Evolutionary conservation across 2,329 filamentous ascomycete species (phyloP), one percentile per base, ranked within the genome.

Genomic region (Sporothrix variecibatus): DNA sequence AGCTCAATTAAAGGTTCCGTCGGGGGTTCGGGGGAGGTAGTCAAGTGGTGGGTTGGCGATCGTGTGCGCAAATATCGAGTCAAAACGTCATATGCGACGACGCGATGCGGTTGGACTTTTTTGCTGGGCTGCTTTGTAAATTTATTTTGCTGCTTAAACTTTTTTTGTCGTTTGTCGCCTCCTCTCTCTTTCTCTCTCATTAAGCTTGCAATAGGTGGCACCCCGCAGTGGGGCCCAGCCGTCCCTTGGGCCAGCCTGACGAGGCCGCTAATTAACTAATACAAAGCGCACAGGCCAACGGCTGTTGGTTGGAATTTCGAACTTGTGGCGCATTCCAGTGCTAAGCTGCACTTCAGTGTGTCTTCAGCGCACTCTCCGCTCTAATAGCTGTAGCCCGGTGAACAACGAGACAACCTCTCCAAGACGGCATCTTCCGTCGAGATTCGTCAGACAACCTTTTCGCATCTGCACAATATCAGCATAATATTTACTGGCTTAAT

Each of bases 201-300:
- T 72, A 68, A 72, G 73, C 73, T 72, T 56, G 17, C 28, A 49
- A 20, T 23, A 31, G 58, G 51, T 65, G 28, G 73, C 73, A 72
- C 73, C 73, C 73, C 73, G 73, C 73, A 74, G 73, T 74, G 73
- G 73, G 69, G 73, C 70, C 43, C 26, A 43, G 43, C 62, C 40
- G 15, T 9, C 26, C 56, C 5, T 15, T 69, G 38, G 15, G 12
- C 12, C 51, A n/a, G 31, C 68, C 56, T 60, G 20, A 43, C n/a
- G 67, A 58, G 53, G 38, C 71, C 60, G 65, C 70, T 73, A 65
- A 23, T 26, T 12, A 23, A 53, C 20, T 23, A 53, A 23, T 51
- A 49, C 34, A 53, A 56, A 60, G 49, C 49, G 73, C 73, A 74
- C 72, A 71, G 70, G 72, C 73, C 64, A 71, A 23, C 70, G 70